Evolutionary conservation across 139 green algal species (phyloP).

Genomic region (Auxenochlorella protothecoides): DNA sequence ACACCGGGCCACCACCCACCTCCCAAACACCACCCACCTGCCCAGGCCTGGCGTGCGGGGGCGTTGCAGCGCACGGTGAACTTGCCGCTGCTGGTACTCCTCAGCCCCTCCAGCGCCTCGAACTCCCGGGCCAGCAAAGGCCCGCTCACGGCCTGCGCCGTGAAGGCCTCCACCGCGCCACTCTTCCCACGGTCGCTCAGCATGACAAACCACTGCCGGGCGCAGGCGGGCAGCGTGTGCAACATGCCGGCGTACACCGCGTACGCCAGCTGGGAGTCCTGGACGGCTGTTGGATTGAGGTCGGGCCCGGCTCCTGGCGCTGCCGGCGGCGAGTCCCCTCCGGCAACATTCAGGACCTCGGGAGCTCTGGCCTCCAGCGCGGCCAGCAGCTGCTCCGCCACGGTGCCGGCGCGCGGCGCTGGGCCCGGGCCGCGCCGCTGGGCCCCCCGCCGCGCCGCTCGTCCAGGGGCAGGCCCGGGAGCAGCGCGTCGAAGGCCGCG

Average conservation of each 20-base stretch:
- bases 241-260: slow-evolving; percentile 26
- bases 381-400: slow-evolving; percentile 13
- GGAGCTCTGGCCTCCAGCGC: neutral
- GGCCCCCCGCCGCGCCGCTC: neutral
- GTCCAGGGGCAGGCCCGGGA: slow-evolving; percentile 16
- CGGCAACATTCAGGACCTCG: no score
- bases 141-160: slow-evolving; percentile 51
- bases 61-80: slow-evolving; percentile 51
- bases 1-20: neutral
- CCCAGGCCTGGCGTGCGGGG: slow-evolving; percentile 52
- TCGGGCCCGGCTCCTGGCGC: no score
- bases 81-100: neutral
- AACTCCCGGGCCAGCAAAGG: slow-evolving; percentile 72
- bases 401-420: no score
- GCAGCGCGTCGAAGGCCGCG: slow-evolving; percentile 10
- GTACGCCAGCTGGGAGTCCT: no score
- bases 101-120: slow-evolving; percentile 9
- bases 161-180: slow-evolving; percentile 71
- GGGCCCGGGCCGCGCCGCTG: neutral
- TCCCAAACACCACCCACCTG: slow-evolving; percentile 27
- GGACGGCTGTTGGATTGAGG: no score
- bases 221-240: slow-evolving; percentile 56
- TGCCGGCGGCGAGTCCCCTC: no score
- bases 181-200: slow-evolving; percentile 49
- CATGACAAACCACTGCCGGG: slow-evolving; percentile 71